phyloP scores from a whole-genome alignment of 176 grass and related monocot genomes.

The Aegilops bicornis region DNA sequence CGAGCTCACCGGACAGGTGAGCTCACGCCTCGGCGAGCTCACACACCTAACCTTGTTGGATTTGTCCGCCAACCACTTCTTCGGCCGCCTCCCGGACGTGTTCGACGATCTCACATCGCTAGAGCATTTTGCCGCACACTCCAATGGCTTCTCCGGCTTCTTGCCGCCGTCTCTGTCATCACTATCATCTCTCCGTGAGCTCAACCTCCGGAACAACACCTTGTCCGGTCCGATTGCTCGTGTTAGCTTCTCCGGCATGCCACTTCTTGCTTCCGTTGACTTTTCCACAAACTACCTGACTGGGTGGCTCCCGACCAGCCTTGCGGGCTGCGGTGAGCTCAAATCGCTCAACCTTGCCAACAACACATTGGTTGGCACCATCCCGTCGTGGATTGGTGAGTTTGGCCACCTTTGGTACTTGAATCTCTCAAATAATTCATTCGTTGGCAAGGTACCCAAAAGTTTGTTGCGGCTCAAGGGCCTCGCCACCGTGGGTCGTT shows the following conservation, averaged over 20 bases:
- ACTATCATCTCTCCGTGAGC: not conserved
- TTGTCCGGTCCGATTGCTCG: not conserved
- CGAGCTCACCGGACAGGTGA: too few species aligned
- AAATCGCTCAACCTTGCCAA: not conserved
- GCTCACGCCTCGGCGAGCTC: slow-evolving; percentile 7
- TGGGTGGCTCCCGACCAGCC: not conserved
- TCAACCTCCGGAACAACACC: not conserved
- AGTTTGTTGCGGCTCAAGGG: not conserved
- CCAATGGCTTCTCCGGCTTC: slow-evolving; percentile 49
- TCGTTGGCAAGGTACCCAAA: not conserved
- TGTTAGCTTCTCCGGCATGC: not conserved
- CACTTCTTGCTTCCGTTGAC: not conserved
- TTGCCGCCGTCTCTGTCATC: slow-evolving; percentile 57
- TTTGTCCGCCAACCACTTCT: slow-evolving; percentile 59
- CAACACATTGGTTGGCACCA: slow-evolving; percentile 57
- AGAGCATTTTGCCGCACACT: slow-evolving; percentile 47
- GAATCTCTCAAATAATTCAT: not conserved
- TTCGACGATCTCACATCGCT: slow-evolving; percentile 56
- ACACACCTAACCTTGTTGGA: slow-evolving; percentile 50
- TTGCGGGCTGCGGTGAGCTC: not conserved
- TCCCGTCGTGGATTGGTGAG: slow-evolving; percentile 40
- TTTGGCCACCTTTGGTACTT: not conserved
- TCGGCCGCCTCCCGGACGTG: slow-evolving; percentile 58
- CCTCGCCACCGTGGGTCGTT: not conserved
- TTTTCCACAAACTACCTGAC: not conserved